A percentile compares a stretch with the other conserved stretches of the same genome.
Conservation (phyloP, 2,329 filamentous ascomycete genomes). For the Ceratocystis cacaofunesta region DNA sequence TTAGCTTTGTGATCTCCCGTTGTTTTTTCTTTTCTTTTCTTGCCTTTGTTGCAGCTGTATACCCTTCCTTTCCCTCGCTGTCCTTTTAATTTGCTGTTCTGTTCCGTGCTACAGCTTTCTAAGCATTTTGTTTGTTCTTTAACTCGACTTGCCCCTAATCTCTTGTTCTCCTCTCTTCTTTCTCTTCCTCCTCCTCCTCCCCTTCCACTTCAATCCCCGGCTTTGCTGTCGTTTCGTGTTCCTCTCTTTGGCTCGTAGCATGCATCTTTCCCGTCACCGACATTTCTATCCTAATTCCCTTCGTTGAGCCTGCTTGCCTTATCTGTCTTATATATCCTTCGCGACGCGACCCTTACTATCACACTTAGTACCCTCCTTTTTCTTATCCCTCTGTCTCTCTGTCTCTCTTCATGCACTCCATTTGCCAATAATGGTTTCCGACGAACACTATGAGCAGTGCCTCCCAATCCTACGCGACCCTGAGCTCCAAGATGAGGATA, state of each 20-base stretch:
- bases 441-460: constrained; percentile 84
- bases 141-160: background rate
- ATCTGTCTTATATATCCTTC: constrained; percentile 5
- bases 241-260: background rate
- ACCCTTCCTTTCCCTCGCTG: background rate
- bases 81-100: background rate
- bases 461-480: constrained; percentile 74
- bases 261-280: background rate
- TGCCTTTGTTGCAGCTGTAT: background rate
- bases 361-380: too few relatives aligned
- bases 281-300: background rate
- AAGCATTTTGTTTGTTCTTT: background rate
- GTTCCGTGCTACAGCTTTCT: too few relatives aligned
- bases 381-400: background rate
- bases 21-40: background rate
- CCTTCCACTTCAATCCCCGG: background rate
- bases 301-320: constrained; percentile 19
- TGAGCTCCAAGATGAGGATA: constrained; percentile 80
- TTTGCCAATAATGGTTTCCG: constrained; percentile 59
- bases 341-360: background rate
- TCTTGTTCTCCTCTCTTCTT: background rate
- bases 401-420: constrained; percentile 3
- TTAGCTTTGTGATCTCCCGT: background rate
- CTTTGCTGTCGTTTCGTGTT: background rate
- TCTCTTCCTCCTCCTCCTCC: background rate